These are phyloP conservation scores for Leonotis leonurus DNA, from an alignment of 257 asterid genomes.

Conservation along the genomic window DNA sequence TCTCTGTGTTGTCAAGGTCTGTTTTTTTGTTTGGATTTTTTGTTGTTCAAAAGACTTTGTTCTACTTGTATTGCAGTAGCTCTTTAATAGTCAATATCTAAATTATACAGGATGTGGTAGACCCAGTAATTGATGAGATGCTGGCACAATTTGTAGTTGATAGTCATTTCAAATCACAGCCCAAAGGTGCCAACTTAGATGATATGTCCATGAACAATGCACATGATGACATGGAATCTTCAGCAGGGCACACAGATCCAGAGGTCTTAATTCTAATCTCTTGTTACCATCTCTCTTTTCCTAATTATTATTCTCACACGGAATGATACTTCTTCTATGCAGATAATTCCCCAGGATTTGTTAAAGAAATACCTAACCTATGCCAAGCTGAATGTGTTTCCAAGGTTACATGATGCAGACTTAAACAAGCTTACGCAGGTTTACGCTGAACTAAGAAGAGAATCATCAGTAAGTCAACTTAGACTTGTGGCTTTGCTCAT, in stretches of 20 bases:
- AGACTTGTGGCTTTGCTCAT: neutral
- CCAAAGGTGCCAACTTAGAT: conserved; percentile 72
- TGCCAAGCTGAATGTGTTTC: conserved; percentile 89
- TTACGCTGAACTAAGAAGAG: conserved; percentile 94
- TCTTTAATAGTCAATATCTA: conserved; percentile 10
- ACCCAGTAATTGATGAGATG: conserved; percentile 94
- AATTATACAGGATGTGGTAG: conserved; percentile 77
- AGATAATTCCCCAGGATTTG: conserved; percentile 87
- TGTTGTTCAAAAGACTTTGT: neutral
- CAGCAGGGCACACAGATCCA: conserved; percentile 44
- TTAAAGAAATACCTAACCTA: conserved; percentile 87
- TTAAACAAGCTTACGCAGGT: conserved; percentile 82
- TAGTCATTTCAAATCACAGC: conserved; percentile 84
- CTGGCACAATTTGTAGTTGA: conserved; percentile 92
- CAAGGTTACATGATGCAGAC: conserved; percentile 87
- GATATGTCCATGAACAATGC: conserved; percentile 42
- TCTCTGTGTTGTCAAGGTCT: conserved; percentile 90
- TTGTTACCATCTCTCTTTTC: neutral
- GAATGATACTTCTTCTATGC: conserved; percentile 11
- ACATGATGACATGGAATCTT: conserved; percentile 49
- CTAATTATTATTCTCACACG: neutral
- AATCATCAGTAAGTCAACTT: conserved; percentile 67
- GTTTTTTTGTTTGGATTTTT: neutral
- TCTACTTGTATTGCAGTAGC: too few relatives aligned
- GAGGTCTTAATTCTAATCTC: conserved; percentile 45